Evolutionary conservation across 352 stramenopile genomes (phyloP), one percentile per base, ranked within the genome.

Genomic region (Globisporangium recalcitrans): DNA sequence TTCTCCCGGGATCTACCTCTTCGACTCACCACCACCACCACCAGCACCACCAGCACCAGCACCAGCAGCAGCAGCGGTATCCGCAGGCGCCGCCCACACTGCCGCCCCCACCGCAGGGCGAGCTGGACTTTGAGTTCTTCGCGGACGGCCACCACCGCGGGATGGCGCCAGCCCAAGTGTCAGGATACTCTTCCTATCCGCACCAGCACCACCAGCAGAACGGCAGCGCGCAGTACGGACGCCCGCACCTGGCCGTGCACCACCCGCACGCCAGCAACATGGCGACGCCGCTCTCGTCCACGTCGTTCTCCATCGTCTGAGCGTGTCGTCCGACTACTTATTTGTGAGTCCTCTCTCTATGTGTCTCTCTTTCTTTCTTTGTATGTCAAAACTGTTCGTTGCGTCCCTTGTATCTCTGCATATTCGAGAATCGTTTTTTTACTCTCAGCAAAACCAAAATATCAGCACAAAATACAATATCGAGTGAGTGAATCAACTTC

Each of bases 61-160:
- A 64, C 46, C 73, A 75, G 19, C 58, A 47, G 10, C 58, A 64
- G 47, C 51, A 58, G 44, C 68, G 59, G 40, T 68, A 70, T 29
- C 64, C 60, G 6, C 53, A 62, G 51, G 61, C 53, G 26, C 65
- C 60, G 26, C 60, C 55, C 19, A 64, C 65, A 19, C 42, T 71
- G 44, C 64, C 60, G 19, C 60, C 47, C 16, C 52, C 60, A 22
- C 60, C 65, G n/a, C 42, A 56, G 27, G 54, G 58, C 14, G 63
- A 72, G 16, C 54, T 70, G n/a, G 58, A 72, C 44, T 72, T 72
- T 60, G 67, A 72, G 51, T 72, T 70, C 52, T 70, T 72, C 44
- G 11, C 52, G 21, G 60, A 70, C 21, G 57, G 63, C 52, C 48
- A 61, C 32, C 10, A 47, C 32, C 60, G 52, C 1, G 14, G 9